phyloP scores from a whole-genome alignment of 2,329 filamentous ascomycete genomes.

The Fusarium annulatum region DNA sequence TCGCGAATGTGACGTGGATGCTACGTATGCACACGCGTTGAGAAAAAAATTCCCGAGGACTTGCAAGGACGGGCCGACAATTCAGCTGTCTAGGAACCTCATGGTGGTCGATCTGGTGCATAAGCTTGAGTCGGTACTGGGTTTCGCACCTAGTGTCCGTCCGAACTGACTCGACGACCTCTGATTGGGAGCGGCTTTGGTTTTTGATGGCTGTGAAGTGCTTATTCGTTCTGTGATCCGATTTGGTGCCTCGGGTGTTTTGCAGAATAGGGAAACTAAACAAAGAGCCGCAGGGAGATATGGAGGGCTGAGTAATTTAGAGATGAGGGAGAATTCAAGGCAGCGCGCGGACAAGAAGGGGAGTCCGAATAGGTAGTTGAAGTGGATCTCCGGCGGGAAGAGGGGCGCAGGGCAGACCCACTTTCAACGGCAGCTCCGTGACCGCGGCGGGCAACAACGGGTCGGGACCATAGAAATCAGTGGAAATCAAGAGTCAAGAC shows the following conservation, averaged over 20 bases:
- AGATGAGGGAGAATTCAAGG: background rate
- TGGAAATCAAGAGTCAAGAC: background rate
- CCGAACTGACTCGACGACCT: conserved; percentile 22
- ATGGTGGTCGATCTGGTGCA: conserved; percentile 26
- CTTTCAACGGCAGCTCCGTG: conserved; percentile 36
- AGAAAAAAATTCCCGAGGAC: conserved; percentile 13
- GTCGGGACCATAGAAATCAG: conserved; percentile 10
- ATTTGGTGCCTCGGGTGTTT: conserved; percentile 15
- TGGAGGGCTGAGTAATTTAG: background rate
- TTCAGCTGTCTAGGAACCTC: conserved; percentile 30
- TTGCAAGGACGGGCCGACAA: conserved; percentile 29
- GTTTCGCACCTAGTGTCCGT: conserved; percentile 11
- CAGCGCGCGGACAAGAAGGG: background rate
- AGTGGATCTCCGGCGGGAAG: conserved; percentile 14
- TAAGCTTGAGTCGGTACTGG: conserved; percentile 25
- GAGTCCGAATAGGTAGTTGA: conserved; percentile 14
- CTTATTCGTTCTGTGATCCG: background rate
- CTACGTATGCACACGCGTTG: conserved; percentile 3
- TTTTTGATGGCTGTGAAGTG: background rate
- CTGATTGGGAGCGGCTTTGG: conserved; percentile 19
- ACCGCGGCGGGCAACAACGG: conserved; percentile 36
- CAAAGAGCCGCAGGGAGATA: conserved; percentile 11
- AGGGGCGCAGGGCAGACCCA: conserved; percentile 24
- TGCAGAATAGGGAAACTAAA: conserved; percentile 15
- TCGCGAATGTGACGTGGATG: conserved; percentile 32